Percentiles rank a stretch among this genome's conserved stretches.
Conservation (phyloP, 345 rosid genomes). For the Cochlearia excelsa region DNA sequence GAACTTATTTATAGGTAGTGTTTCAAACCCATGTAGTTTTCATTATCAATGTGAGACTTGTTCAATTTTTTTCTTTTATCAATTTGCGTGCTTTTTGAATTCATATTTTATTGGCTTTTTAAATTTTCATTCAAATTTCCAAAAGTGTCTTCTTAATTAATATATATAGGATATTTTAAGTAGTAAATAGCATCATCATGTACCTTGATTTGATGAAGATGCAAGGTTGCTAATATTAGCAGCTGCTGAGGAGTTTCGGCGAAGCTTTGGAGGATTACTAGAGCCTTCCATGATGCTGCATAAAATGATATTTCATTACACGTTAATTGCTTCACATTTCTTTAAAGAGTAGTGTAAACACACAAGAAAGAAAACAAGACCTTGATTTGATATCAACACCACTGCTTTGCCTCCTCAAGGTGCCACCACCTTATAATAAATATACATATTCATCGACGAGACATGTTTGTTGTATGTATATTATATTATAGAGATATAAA, state of each 20-base stretch:
- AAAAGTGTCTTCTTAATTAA: too few relatives aligned
- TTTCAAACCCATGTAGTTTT: too few relatives aligned
- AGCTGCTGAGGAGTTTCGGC: constrained; percentile 71
- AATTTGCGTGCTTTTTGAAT: too few relatives aligned
- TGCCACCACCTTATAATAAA: constrained; percentile 42
- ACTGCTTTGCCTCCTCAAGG: constrained; percentile 67
- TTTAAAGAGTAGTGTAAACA: background rate
- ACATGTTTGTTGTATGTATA: background rate
- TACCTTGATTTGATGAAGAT: constrained; percentile 55
- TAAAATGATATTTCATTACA: background rate
- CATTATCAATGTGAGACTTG: too few relatives aligned
- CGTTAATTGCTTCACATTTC: constrained; percentile 3
- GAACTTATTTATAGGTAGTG: too few relatives aligned
- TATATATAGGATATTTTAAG: too few relatives aligned
- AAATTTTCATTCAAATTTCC: too few relatives aligned
- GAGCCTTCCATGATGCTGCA: constrained; percentile 53
- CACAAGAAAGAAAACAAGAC: constrained; percentile 31
- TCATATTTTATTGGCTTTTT: too few relatives aligned
- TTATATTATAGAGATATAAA: background rate
- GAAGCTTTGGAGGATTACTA: constrained; percentile 45
- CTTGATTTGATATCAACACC: constrained; percentile 60
- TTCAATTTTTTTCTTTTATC: too few relatives aligned
- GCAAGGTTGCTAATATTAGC: constrained; percentile 58
- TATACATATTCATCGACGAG: constrained; percentile 8
- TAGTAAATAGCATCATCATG: too few relatives aligned